phyloP scores from a whole-genome alignment of 352 stramenopile species.

The Globisporangium emineosum region DNA sequence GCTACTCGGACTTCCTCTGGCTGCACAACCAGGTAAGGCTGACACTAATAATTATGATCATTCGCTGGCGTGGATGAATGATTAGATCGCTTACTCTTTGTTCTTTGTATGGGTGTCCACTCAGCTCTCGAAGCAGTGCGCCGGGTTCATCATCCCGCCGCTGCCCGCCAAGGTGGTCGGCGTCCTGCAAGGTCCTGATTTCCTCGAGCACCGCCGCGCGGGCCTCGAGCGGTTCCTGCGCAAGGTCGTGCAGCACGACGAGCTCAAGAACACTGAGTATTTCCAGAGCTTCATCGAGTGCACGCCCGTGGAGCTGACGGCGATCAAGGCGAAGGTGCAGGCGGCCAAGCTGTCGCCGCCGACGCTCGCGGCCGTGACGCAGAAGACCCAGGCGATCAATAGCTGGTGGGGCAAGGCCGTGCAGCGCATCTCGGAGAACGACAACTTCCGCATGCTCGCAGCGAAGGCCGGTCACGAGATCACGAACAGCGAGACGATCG shows the following conservation, averaged over 20 bases:
- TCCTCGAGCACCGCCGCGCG: constrained; percentile 69
- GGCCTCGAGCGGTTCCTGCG: constrained; percentile 79
- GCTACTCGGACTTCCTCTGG: constrained; percentile 87
- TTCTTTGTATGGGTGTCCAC: not conserved
- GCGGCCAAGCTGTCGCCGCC: constrained; percentile 17
- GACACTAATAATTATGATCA: no score
- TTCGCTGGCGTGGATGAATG: no score
- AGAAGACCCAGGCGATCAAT: constrained; percentile 68
- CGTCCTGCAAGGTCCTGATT: constrained; percentile 72
- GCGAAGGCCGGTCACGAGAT: constrained; percentile 49
- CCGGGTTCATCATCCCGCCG: constrained; percentile 81
- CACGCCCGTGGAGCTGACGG: constrained; percentile 68
- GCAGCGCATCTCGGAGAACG: constrained; percentile 79
- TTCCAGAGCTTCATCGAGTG: constrained; percentile 77
- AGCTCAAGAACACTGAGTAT: constrained; percentile 62
- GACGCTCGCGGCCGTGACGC: constrained; percentile 44
- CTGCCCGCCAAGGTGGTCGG: constrained; percentile 77
- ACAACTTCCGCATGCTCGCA: constrained; percentile 62
- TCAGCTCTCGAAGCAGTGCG: constrained; percentile 59
- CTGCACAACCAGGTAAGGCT: constrained; percentile 53
- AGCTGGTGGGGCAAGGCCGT: constrained; percentile 83
- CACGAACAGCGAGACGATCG: constrained; percentile 38
- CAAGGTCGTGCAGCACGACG: constrained; percentile 76
- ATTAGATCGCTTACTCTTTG: not conserved
- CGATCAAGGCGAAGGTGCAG: constrained; percentile 53